Evolutionary conservation across 139 green algal species (phyloP).

Genomic region (Yamagishiella unicocca): DNA sequence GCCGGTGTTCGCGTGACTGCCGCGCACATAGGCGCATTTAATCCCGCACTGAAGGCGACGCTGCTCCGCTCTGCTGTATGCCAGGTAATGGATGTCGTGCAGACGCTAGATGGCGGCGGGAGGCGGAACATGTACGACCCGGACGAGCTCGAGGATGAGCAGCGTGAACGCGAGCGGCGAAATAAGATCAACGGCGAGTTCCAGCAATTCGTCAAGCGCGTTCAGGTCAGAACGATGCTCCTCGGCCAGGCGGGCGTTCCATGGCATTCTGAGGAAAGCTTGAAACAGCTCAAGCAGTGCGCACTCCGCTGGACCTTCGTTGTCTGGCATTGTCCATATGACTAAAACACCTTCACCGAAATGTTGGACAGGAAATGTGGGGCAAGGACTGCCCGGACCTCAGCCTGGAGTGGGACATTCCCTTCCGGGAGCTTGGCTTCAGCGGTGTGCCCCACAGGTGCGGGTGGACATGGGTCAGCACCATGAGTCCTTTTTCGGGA

Average conservation of each 20-base stretch:
- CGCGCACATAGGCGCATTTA: too few relatives aligned
- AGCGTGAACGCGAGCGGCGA: constrained; percentile 92
- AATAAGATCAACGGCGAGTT: constrained; percentile 95
- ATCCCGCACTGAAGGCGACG: too few relatives aligned
- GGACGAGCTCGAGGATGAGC: constrained; percentile 99
- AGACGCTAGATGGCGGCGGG: constrained; percentile 90
- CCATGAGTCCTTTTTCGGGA: too few relatives aligned
- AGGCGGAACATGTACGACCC: constrained; percentile 93
- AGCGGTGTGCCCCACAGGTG: constrained; percentile 85
- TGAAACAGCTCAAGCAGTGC: too few relatives aligned
- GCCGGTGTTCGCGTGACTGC: too few relatives aligned
- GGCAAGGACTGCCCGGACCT: constrained; percentile 75
- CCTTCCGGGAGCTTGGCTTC: constrained; percentile 97
- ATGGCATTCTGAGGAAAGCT: too few relatives aligned
- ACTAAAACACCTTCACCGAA: too few relatives aligned
- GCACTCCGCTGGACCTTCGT: background rate
- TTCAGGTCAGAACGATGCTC: too few relatives aligned
- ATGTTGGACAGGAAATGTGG: constrained; percentile 86
- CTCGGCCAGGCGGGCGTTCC: too few relatives aligned
- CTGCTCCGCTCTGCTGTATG: background rate
- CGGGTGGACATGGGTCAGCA: too few relatives aligned
- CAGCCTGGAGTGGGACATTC: constrained; percentile 97
- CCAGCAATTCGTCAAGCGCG: constrained; percentile 67
- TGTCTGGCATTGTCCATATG: background rate
- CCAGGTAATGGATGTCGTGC: constrained; percentile 92